Percentiles rank a stretch among this genome's conserved stretches.
Conservation (phyloP, 176 grass and related monocot species). For the Hordeum marinum region DNA sequence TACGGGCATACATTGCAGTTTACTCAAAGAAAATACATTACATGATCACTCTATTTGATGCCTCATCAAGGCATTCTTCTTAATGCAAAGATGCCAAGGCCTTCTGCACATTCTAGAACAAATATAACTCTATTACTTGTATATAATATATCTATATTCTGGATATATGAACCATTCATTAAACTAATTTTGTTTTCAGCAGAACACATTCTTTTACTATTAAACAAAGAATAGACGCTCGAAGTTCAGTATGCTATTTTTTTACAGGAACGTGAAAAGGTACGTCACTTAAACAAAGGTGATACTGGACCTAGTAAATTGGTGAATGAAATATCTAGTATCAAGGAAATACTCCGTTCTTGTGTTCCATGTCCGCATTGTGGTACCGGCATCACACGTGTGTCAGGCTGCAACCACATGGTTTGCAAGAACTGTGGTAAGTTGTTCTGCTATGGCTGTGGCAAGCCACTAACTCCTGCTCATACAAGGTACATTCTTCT, state of each 20-base stretch:
- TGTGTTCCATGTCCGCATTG: slow-evolving; percentile 43
- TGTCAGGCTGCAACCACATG: slow-evolving; percentile 59
- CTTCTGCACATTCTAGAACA: not conserved
- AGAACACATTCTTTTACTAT: not conserved
- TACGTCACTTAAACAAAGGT: not conserved
- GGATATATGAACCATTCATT: not conserved
- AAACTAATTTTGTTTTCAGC: not conserved
- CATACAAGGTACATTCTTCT: slow-evolving; percentile 28
- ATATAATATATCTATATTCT: not conserved
- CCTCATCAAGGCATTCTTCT: not conserved
- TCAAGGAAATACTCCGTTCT: slow-evolving; percentile 45
- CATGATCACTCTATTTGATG: not conserved
- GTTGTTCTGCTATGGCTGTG: slow-evolving; percentile 51
- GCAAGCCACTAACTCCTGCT: slow-evolving; percentile 27
- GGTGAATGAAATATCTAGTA: slow-evolving; percentile 27
- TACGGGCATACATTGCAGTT: not conserved
- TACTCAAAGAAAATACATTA: not conserved
- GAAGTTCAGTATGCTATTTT: not conserved
- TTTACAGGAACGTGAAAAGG: slow-evolving; percentile 30
- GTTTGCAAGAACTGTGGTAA: slow-evolving; percentile 31
- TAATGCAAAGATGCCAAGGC: not conserved
- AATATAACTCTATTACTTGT: not conserved
- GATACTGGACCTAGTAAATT: slow-evolving; percentile 11
- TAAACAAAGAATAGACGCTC: not conserved
- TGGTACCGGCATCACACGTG: slow-evolving; percentile 34